A percentile compares a stretch with the other conserved stretches of the same genome.
Conservation (phyloP, 2,329 filamentous ascomycete genomes). For the Calonectria fujianensis region DNA sequence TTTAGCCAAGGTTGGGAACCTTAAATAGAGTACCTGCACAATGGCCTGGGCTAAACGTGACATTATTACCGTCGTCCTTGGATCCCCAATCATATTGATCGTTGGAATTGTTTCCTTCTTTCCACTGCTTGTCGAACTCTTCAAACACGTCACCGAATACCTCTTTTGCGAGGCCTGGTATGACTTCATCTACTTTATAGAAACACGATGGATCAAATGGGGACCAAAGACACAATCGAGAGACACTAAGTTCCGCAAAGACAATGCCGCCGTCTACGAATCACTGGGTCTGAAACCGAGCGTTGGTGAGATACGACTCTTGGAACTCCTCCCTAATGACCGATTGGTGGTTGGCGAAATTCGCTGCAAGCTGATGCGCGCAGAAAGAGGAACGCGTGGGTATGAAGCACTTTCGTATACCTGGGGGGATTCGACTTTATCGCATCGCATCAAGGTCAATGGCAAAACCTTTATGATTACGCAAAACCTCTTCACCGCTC, state of each 20-base stretch:
- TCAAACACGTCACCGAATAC: not conserved
- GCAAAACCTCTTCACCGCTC: not conserved
- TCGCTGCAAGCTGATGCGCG: not conserved
- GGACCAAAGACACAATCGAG: not conserved
- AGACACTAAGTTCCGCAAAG: not conserved
- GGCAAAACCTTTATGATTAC: not conserved
- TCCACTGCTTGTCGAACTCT: not conserved
- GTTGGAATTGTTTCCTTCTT: not conserved
- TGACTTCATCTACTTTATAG: not conserved
- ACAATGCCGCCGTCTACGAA: not conserved
- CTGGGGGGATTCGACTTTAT: not conserved
- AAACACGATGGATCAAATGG: conserved; percentile 1
- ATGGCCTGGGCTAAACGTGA: not conserved
- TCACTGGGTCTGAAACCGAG: not conserved
- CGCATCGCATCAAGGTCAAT: not conserved
- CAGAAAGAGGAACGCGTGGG: not conserved
- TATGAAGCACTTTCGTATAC: conserved; percentile 1
- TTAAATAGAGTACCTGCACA: not conserved
- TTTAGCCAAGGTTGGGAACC: not conserved
- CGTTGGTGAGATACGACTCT: not conserved
- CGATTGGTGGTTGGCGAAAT: not conserved
- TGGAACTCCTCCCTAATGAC: not conserved
- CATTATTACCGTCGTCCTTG: not conserved
- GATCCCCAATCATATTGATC: not conserved
- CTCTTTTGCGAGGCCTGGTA: not conserved